Base-by-base conservation (phyloP, 129 eudicot genomes). In the carrot (Daucus carota) region DNA sequence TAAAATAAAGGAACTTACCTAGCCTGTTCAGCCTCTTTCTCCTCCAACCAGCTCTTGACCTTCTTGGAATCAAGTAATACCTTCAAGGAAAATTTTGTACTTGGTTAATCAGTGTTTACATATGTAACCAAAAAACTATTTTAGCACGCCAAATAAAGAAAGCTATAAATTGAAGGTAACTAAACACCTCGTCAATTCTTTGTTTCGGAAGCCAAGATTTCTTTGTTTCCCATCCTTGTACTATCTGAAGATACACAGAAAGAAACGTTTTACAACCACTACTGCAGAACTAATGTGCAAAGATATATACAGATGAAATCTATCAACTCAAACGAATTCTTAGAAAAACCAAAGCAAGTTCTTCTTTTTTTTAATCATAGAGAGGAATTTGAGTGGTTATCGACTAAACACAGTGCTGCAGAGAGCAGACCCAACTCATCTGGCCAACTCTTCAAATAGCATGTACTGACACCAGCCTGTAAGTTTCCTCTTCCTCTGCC, bases 161-260 rank as follows among this genome's bases (percentile, higher is more conserved):
- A 29, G 17, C 26, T 13, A 54, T 31, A 20, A 34, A 65, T 63
- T 72, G 41, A 74, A 70, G 79, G 68, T 62, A 75, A 74, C 41
- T 69, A 57, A 52, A 76, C 45, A 91, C 99, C 99, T 94, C 84
- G 69, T 94, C 97, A 43, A 87, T 88, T 81, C 79, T 91, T 54
- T 86, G 93, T 80, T 70, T 87, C 62, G 96, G 90, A 84, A 94
- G 84, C 99, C 99, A 94, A 57, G 96, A 85, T 82, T 91, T 94
- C 29, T 91, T 85, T 6, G 88, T 83, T 78, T 86, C 93, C 99
- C 99, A 94, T 52, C 85, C 91, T 69, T 80, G 84, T 52, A 94
- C 89, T n/a, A 91, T 91, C 99, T 94, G 87, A 78, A 83, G 69
- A 80, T 10, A 68, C 18, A 0, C 66, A 33, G 34, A 38, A 57